Base-by-base conservation (phyloP, 2,329 filamentous ascomycete genomes). In the Tolypocladium nubicola region DNA sequence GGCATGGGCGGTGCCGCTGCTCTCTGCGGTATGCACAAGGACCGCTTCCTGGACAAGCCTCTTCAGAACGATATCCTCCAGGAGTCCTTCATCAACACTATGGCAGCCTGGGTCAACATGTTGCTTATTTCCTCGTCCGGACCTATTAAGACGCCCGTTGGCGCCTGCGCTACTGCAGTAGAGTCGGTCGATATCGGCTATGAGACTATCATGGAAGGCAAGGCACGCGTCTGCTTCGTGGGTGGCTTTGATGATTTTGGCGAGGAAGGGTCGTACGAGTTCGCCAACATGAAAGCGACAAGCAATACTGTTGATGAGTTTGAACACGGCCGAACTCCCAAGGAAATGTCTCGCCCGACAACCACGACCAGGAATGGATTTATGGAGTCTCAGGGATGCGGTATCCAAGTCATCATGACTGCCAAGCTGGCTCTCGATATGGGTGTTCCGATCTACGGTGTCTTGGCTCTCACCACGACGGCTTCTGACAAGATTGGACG, bases 51-150 rank as follows among this genome's bases (percentile, higher is more conserved):
- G 61, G 94, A 99, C 77, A 94, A 92, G 78, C 94, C 93, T 57
- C 84, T 99, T 54, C 95, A 99, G 76, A 99, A 97, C 76, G 94
- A 99, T 70, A 97, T 99, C 70, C 83, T 99, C 16, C 95, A 99
- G 71, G 94, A 99, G 76, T 97, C 94, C 14, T 99, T 99, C 81
- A 97, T 99, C 83, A 99, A 99, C 81, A 99, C 94, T 57, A 99
- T 99, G 93, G 88, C 90, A 65, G 94, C 94, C 19, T 99, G 94
- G 94, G 92, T 99, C 58, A 99, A 99, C 80, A 99, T 99, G 94
- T 79, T 99, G 75, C 80, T 99, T 62, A 79, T 99, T 62, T 99
- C 94, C 5, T 97, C 94, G 6, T 97, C 94, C 55, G 94, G 94
- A 64, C 90, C 94, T 47, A 97, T 99, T 81, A 97, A 97, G 81